These are phyloP conservation scores for Spathaspora hagerdaliae DNA, from an alignment of 805 yeast genomes.

Conservation along the genomic window DNA sequence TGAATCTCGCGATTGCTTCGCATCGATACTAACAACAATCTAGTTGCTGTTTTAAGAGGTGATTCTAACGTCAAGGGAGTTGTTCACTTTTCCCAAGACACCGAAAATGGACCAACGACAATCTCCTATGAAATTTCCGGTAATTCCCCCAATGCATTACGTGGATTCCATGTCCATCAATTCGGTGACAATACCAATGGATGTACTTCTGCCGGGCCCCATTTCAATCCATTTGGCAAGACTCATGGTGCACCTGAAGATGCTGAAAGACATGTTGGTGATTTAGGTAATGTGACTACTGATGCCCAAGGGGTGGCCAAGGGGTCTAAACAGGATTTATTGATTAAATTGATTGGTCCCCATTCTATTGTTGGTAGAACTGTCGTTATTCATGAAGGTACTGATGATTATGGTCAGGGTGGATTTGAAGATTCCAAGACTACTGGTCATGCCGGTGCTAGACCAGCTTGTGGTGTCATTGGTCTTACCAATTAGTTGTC, in stretches of 20 bases:
- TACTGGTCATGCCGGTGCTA: constrained; percentile 97
- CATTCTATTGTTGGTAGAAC: constrained; percentile 92
- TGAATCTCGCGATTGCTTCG: not conserved
- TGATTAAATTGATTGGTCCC: constrained; percentile 80
- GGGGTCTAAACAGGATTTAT: constrained; percentile 76
- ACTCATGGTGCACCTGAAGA: constrained; percentile 92
- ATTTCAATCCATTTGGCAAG: constrained; percentile 86
- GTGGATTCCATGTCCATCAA: constrained; percentile 98
- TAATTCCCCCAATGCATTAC: constrained; percentile 78
- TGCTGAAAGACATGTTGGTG: constrained; percentile 85
- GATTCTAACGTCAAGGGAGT: constrained; percentile 85
- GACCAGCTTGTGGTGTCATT: constrained; percentile 98
- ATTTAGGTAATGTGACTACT: constrained; percentile 89
- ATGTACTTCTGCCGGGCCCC: constrained; percentile 98
- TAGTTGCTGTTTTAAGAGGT: constrained; percentile 97
- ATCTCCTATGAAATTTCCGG: constrained; percentile 87
- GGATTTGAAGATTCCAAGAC: constrained; percentile 85
- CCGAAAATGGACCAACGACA: constrained; percentile 79
- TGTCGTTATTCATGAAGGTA: constrained; percentile 89
- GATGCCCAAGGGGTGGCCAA: constrained; percentile 87
- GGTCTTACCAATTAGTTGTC: constrained; percentile 64
- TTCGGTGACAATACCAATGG: constrained; percentile 99
- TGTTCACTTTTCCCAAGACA: constrained; percentile 80
- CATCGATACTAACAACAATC: constrained; percentile 12
- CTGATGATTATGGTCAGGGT: constrained; percentile 93